Evolutionary conservation across 2,329 filamentous ascomycete species (phyloP).

Genomic region (Elsinoe ampelina): DNA sequence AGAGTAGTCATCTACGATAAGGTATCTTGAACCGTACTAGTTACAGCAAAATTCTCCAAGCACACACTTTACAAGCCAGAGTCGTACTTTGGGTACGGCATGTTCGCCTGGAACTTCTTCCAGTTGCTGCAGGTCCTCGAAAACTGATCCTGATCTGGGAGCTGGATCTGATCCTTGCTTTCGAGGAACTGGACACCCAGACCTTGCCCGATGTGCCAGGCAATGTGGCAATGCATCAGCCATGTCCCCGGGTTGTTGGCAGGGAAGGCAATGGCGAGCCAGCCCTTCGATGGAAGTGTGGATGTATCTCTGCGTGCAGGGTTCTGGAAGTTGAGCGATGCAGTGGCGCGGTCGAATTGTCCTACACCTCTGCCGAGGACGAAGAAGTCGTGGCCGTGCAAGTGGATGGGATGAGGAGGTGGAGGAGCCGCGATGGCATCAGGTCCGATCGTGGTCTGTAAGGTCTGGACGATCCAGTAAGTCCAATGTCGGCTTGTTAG

Average conservation of each 20-base stretch:
- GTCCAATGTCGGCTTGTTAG: slow-evolving; percentile 30
- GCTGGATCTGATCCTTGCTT: slow-evolving; percentile 26
- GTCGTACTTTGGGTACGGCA: slow-evolving; percentile 30
- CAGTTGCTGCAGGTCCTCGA: slow-evolving; percentile 27
- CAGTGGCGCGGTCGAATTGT: slow-evolving; percentile 21
- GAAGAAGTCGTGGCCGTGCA: slow-evolving; percentile 30
- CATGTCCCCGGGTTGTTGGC: slow-evolving; percentile 48
- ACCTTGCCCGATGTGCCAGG: slow-evolving; percentile 54
- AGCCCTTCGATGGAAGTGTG: slow-evolving; percentile 36
- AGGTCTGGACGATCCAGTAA: slow-evolving; percentile 41
- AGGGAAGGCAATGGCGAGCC: slow-evolving; percentile 42
- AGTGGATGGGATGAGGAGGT: slow-evolving; percentile 19
- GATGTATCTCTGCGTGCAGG: slow-evolving; percentile 43
- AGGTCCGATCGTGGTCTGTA: slow-evolving; percentile 19
- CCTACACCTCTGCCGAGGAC: slow-evolving; percentile 25
- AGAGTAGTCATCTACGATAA: neutral
- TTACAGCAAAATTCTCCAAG: neutral
- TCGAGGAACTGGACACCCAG: slow-evolving; percentile 48
- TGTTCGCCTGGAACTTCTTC: slow-evolving; percentile 26
- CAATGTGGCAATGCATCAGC: slow-evolving; percentile 45
- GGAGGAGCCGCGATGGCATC: slow-evolving; percentile 5
- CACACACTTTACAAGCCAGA: slow-evolving; percentile 28
- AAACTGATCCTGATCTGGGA: slow-evolving; percentile 23
- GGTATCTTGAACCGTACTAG: neutral
- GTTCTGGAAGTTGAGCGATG: slow-evolving; percentile 31